Base-by-base conservation (phyloP, 106 monocot genomes). In the Allium fistulosum region DNA sequence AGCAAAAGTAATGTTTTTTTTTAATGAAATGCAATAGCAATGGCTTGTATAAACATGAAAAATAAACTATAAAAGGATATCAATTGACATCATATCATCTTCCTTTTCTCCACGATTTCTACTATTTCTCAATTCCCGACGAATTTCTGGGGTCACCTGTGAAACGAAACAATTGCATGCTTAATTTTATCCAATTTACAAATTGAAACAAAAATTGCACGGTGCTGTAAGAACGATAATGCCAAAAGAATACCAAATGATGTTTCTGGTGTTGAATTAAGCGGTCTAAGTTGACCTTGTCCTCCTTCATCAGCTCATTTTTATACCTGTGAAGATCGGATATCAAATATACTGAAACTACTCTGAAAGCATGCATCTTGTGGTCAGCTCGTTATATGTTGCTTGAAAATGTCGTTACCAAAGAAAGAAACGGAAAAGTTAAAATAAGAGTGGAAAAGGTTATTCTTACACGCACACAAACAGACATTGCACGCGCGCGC, bases 101-200 rank as follows among this genome's bases (percentile, higher is more conserved):
- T 78, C 88, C 67, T 88, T 91, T 61, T 90, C 87, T 6, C 97
- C 97, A 10, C 92, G 84, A 52, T 80, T 87, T 51, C 70, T 78
- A 74, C 97, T 99, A 46, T 72, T 81, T 62, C 84, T 83, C 3
- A 99, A 79, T 68, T 99, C 97, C 76, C 97, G 76, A 22, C 77
- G 77, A 22, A 99, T 92, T 79, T 99, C 97, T 26, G 97, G 97
- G n/a, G 97, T 99, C 67, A 99, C 92, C 97, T 99, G 18, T 11
- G 75, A 6, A 61, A 52, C 69, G 22, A 75, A 10, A 70, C 60
- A 13, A 37, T 52, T 58, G 48, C 8, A 49, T 49, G 13, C 37
- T 63, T 11, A 65, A 17, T 47, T 17, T 11, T 65, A 11, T 2
- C 26, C 52, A n/a, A 27, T 7, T 65, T 48, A 11, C 2, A 49